Base-by-base conservation (phyloP, 257 asterid species). In the Nicotiana noctiflora region DNA sequence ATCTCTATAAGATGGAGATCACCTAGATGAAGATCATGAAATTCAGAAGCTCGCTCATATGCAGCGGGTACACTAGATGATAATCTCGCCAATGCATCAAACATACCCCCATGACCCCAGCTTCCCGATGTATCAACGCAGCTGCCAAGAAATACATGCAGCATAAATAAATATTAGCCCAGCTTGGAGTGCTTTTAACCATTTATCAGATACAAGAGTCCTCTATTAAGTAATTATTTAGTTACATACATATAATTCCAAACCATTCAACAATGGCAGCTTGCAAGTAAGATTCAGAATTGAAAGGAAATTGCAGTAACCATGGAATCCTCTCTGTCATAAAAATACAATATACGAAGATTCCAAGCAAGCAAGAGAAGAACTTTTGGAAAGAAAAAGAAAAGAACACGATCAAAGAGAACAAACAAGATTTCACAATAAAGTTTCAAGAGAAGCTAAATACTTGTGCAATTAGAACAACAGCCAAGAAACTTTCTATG, bases 31-130 rank as follows among this genome's bases (percentile, higher is more conserved):
- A 95, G 98, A 88, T 95, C 99, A 76, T 90, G 93, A 79, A 88
- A 90, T 86, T 93, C 97, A 53, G 94, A 88, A 81, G 98, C 99
- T 82, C 84, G 90, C 83, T 90, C 89, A 75, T 95, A 95, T 70
- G 93, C 93, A 82, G 51, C 53, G 3, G 99, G 94, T 81, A 93
- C 77, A 66, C 87, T 81, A 44, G 88, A 70, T 62, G 99, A 92
- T 70, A 92, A 88, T 85, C 88, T 89, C 44, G 89, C 86, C 81
- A 93, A 87, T 21, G 97, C 99, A 88, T 93, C 93, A 89, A 93
- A 95, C 87, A 95, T 79, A 62, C 99, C 97, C 64, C 99, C 99
- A 66, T 72, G 97, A 32, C 99, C 99, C 99, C 99, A 95, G 65
- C 82, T 93, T 84, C 99, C 99, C 79, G 99, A 95, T 88, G 88